Percentiles rank a stretch among this genome's conserved stretches.
Conservation (phyloP, 2,329 filamentous ascomycete species). For the Plenodomus tracheiphilus region DNA sequence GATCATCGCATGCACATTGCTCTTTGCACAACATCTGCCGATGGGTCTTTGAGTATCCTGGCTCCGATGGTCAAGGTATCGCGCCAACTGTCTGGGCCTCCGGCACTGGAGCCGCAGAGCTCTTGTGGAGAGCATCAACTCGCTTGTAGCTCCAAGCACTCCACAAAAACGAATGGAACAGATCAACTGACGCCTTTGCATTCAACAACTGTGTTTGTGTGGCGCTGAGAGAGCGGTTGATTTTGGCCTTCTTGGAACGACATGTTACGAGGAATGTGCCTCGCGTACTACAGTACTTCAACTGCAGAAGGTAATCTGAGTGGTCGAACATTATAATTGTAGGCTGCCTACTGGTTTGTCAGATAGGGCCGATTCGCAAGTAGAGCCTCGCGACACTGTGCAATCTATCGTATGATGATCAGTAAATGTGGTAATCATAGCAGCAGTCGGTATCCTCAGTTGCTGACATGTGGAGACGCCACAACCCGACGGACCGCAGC, state of each 20-base stretch:
- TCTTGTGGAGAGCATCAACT: neutral
- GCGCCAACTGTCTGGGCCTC: constrained; percentile 4
- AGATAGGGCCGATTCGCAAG: too few species aligned
- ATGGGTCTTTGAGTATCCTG: neutral
- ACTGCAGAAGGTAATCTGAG: too few species aligned
- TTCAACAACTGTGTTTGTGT: neutral
- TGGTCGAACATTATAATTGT: too few species aligned
- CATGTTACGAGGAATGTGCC: neutral
- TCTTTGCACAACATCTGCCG: constrained; percentile 2
- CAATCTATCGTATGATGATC: too few species aligned
- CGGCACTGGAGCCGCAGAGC: neutral
- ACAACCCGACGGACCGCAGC: neutral
- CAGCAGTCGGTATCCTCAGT: neutral
- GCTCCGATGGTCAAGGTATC: neutral
- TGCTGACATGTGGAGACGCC: neutral
- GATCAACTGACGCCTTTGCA: neutral
- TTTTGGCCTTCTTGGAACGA: neutral
- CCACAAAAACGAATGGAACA: neutral
- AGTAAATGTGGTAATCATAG: too few species aligned
- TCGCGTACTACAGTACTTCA: neutral
- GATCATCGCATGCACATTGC: constrained; percentile 8
- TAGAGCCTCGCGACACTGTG: too few species aligned
- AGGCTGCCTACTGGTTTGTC: too few species aligned
- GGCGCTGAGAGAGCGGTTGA: neutral
- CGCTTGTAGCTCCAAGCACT: neutral